A percentile compares a stretch with the other conserved stretches of the same genome.
Conservation (phyloP, 345 rosid genomes). For the Eucalyptus cloeziana region DNA sequence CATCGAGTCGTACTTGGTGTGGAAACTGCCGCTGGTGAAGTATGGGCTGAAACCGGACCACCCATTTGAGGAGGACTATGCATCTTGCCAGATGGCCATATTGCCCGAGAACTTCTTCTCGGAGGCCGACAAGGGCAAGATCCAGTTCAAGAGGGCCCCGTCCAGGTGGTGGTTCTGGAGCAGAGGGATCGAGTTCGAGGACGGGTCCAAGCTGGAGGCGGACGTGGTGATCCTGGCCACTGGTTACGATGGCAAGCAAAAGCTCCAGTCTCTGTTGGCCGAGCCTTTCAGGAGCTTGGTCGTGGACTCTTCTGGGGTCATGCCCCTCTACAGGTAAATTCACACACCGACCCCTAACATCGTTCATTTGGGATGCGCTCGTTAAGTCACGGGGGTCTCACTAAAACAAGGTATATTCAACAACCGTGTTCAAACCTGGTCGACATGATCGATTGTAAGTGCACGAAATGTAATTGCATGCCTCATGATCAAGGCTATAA, state of each 20-base stretch:
- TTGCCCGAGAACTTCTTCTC: slow-evolving; percentile 43
- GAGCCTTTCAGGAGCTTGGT: slow-evolving; percentile 25
- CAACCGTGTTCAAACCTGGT: neutral
- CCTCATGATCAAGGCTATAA: neutral
- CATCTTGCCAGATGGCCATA: slow-evolving; percentile 53
- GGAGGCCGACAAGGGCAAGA: slow-evolving; percentile 47
- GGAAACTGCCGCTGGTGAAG: slow-evolving; percentile 37
- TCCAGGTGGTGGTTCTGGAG: slow-evolving; percentile 44
- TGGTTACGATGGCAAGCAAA: slow-evolving; percentile 40
- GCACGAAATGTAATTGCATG: neutral
- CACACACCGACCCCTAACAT: neutral
- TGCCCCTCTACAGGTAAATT: slow-evolving; percentile 48
- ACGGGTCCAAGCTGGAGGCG: slow-evolving; percentile 30
- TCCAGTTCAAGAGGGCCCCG: slow-evolving; percentile 27
- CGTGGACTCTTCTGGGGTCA: slow-evolving; percentile 14
- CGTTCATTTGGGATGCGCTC: neutral
- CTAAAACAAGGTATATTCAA: neutral
- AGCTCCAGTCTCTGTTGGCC: slow-evolving; percentile 25
- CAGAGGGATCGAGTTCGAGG: slow-evolving; percentile 35
- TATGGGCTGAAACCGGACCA: slow-evolving; percentile 50
- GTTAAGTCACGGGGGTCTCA: neutral
- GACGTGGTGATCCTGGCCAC: slow-evolving; percentile 48
- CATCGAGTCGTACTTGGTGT: slow-evolving; percentile 37
- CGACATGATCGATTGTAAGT: neutral
- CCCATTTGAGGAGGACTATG: slow-evolving; percentile 44